Evolutionary conservation across 495 filamentous ascomycete genomes (phyloP).

Genomic region (Podospora sp.): DNA sequence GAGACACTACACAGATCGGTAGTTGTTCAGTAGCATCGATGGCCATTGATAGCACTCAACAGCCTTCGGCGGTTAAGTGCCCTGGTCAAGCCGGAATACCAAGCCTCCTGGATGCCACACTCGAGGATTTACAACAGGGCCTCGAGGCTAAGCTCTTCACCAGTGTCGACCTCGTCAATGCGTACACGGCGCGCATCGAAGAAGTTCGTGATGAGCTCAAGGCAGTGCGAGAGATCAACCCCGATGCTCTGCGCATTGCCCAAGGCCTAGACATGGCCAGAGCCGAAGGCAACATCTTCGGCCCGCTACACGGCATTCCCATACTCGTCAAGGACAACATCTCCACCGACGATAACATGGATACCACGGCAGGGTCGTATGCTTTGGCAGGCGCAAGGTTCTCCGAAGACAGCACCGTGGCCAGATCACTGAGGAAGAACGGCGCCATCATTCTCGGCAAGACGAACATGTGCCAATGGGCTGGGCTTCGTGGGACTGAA

Average conservation of each 20-base stretch:
- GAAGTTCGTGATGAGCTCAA: slow-evolving; percentile 46
- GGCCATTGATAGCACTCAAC: not conserved
- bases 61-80: not conserved
- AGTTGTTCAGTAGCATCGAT: no score
- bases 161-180: slow-evolving; percentile 60
- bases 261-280: slow-evolving; percentile 35
- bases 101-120: slow-evolving; percentile 38
- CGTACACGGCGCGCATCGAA: slow-evolving; percentile 45
- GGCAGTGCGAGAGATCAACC: slow-evolving; percentile 50
- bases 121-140: slow-evolving; percentile 55
- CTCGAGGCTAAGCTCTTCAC: slow-evolving; percentile 58
- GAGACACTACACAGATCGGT: no score
- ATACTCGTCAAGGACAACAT: slow-evolving; percentile 75
- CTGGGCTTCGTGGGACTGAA: slow-evolving; percentile 33
- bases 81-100: not conserved
- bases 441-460: slow-evolving; percentile 56
- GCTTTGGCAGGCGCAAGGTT: slow-evolving; percentile 56
- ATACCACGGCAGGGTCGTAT: slow-evolving; percentile 59
- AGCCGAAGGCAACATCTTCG: slow-evolving; percentile 28
- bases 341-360: slow-evolving; percentile 68
- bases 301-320: slow-evolving; percentile 67
- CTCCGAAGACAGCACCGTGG: slow-evolving; percentile 49
- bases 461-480: slow-evolving; percentile 48
- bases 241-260: slow-evolving; percentile 47
- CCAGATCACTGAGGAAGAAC: slow-evolving; percentile 50